Percentiles rank a stretch among this genome's conserved stretches.
phyloP scores from a whole-genome alignment of 1,284 basidiomycete genomes.

The Apiotrichum gracile region DNA sequence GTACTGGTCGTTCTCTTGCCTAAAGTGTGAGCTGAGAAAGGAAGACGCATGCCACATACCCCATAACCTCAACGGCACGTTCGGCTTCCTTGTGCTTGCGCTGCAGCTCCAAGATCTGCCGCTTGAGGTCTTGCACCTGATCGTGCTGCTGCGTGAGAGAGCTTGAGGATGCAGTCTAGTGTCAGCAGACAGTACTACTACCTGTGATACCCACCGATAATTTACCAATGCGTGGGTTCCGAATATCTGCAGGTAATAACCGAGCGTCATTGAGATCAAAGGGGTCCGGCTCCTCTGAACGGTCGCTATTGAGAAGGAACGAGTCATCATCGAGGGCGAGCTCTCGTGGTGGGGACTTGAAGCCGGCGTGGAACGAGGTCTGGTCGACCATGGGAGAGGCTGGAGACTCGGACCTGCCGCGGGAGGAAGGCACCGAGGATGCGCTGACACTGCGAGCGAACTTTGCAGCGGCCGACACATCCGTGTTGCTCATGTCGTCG shows the following conservation, averaged over 20 bases:
- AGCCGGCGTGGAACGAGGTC: constrained; percentile 26
- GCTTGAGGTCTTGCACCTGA: constrained; percentile 61
- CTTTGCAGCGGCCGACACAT: constrained; percentile 1
- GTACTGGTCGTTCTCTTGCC: constrained; percentile 64
- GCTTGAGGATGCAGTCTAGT: constrained; percentile 32
- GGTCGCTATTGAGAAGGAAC: neutral
- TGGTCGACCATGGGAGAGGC: constrained; percentile 26
- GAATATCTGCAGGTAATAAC: constrained; percentile 3
- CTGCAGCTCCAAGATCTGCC: constrained; percentile 64
- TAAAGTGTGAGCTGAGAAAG: neutral
- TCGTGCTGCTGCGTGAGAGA: constrained; percentile 50
- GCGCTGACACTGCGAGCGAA: constrained; percentile 1
- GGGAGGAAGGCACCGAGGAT: constrained; percentile 1
- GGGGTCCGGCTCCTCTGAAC: neutral
- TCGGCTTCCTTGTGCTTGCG: constrained; percentile 69
- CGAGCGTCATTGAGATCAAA: constrained; percentile 13
- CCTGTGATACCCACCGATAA: constrained; percentile 25
- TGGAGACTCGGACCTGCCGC: constrained; percentile 24
- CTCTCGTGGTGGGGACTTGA: neutral
- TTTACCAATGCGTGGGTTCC: constrained; percentile 23
- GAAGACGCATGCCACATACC: constrained; percentile 21
- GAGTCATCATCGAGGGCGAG: neutral
- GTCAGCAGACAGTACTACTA: constrained; percentile 1
- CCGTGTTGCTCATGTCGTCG: constrained; percentile 13
- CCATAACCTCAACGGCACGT: constrained; percentile 53